Percentiles rank a stretch among this genome's conserved stretches.
Evolutionary conservation across 2,329 filamentous ascomycete genomes (phyloP).

Genomic region (Pseudogymnoascus sp.): DNA sequence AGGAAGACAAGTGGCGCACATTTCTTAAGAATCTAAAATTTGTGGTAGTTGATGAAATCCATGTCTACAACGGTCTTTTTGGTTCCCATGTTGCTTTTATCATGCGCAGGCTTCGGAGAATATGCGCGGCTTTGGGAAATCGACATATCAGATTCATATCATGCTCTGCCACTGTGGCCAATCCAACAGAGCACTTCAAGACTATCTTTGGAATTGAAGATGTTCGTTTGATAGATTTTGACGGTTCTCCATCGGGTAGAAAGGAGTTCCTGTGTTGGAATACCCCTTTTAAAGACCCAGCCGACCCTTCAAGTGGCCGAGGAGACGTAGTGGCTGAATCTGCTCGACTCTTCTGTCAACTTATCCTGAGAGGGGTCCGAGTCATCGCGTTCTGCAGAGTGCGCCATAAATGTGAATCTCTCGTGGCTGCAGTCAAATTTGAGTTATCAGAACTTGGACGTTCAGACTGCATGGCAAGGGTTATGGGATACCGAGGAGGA

Average conservation of each 20-base stretch:
- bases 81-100: constrained; percentile 91
- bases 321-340: constrained; percentile 76
- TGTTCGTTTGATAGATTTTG: constrained; percentile 75
- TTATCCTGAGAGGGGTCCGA: constrained; percentile 78
- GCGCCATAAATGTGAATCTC: constrained; percentile 76
- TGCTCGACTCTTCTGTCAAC: constrained; percentile 82
- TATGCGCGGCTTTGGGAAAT: constrained; percentile 88
- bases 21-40: constrained; percentile 86
- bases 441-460: constrained; percentile 68
- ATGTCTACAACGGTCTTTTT: constrained; percentile 93
- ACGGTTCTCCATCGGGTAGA: constrained; percentile 83
- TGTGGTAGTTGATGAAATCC: constrained; percentile 85
- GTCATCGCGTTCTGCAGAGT: constrained; percentile 91
- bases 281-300: constrained; percentile 84
- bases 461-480: constrained; percentile 63
- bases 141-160: constrained; percentile 80
- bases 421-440: constrained; percentile 69
- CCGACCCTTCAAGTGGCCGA: constrained; percentile 76
- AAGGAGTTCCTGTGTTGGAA: constrained; percentile 99
- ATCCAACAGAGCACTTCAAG: constrained; percentile 84
- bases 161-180: constrained; percentile 92
- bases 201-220: constrained; percentile 85
- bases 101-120: constrained; percentile 78
- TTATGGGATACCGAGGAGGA: constrained; percentile 93
- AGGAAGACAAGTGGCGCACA: constrained; percentile 80